phyloP scores from a whole-genome alignment of 2,329 filamentous ascomycete genomes.

The Monosporascus sp. region DNA sequence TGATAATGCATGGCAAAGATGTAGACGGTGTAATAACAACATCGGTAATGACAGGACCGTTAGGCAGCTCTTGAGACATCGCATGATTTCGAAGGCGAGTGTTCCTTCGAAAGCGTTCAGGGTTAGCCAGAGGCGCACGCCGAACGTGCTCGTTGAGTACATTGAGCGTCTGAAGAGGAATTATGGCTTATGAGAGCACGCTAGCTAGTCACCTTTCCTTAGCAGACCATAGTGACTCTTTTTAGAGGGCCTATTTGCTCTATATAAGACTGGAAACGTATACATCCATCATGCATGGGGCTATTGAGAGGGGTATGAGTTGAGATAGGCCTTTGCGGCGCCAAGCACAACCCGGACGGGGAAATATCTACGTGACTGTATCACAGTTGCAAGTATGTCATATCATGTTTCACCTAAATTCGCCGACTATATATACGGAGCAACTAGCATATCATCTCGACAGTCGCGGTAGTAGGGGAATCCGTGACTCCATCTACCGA shows the following conservation, averaged over 20 bases:
- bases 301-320: background rate
- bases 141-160: background rate
- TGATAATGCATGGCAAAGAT: constrained; percentile 5
- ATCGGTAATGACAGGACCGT: background rate
- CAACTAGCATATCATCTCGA: background rate
- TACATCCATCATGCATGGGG: background rate
- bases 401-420: constrained; percentile 15
- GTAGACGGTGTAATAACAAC: constrained; percentile 1
- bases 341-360: background rate
- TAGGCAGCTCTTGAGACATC: constrained; percentile 21
- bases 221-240: too few species aligned
- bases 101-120: background rate
- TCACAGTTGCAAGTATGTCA: background rate
- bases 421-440: background rate
- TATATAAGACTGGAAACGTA: too few species aligned
- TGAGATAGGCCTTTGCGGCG: background rate
- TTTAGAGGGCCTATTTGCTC: too few species aligned
- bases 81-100: constrained; percentile 6
- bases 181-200: too few species aligned
- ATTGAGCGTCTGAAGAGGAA: too few species aligned
- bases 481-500: too few species aligned
- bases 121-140: background rate
- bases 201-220: too few species aligned
- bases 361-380: constrained; percentile 2
- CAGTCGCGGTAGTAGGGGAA: background rate